phyloP scores from a whole-genome alignment of 2,329 filamentous ascomycete species.

The Ceratocystis eucalypticola region DNA sequence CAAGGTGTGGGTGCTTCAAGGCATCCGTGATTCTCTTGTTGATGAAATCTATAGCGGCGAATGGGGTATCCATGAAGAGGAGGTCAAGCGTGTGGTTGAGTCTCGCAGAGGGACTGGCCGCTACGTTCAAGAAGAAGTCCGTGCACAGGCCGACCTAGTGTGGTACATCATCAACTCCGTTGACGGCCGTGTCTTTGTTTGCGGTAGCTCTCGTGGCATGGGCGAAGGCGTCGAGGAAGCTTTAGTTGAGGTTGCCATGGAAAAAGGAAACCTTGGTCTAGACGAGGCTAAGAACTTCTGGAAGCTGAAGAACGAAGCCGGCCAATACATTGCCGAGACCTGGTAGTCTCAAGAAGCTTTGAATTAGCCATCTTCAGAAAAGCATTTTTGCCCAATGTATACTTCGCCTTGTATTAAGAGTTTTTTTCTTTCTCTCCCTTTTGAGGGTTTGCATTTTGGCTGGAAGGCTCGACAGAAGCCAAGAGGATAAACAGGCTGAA shows the following conservation, averaged over 20 bases:
- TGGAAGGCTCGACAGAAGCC: background rate
- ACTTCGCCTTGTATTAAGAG: background rate
- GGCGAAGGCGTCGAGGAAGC: conserved; percentile 88
- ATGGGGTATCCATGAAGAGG: conserved; percentile 83
- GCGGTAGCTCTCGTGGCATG: conserved; percentile 91
- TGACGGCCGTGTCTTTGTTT: conserved; percentile 94
- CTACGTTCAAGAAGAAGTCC: conserved; percentile 94
- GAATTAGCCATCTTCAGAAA: background rate
- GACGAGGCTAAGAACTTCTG: conserved; percentile 81
- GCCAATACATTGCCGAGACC: conserved; percentile 86
- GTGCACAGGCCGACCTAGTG: conserved; percentile 82
- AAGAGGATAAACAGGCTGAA: background rate
- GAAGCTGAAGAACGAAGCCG: conserved; percentile 78
- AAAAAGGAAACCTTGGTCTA: conserved; percentile 72
- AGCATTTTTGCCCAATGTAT: background rate
- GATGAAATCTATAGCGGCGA: conserved; percentile 96
- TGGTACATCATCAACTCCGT: conserved; percentile 96
- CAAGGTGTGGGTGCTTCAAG: conserved; percentile 95
- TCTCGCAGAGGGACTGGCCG: conserved; percentile 63
- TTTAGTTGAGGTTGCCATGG: conserved; percentile 79
- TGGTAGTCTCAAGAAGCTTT: conserved; percentile 33
- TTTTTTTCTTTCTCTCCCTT: background rate
- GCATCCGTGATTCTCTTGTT: conserved; percentile 81
- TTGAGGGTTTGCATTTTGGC: background rate
- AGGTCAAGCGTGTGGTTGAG: conserved; percentile 71